phyloP scores from a whole-genome alignment of 306 rosid species.

The Glycyrrhiza uralensis region DNA sequence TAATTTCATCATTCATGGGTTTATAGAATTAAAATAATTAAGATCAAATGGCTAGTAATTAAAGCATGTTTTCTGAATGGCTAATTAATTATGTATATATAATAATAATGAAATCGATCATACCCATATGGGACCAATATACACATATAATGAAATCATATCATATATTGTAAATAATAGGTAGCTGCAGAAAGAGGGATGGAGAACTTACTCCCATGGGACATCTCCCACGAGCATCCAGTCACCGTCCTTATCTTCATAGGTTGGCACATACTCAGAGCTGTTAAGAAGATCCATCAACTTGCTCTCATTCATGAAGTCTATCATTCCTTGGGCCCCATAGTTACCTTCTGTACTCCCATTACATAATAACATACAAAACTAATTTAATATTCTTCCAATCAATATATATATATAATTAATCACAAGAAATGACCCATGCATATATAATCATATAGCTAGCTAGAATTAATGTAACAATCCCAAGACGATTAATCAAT shows the following conservation, averaged over 20 bases:
- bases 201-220: conserved; percentile 91
- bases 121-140: too few species aligned
- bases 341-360: conserved; percentile 56
- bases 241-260: conserved; percentile 99
- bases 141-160: too few species aligned
- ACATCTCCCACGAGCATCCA: conserved; percentile 99
- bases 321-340: conserved; percentile 99
- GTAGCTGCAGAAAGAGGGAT: conserved; percentile 10
- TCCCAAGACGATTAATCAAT: conserved; percentile 10
- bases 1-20: background rate
- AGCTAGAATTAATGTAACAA: conserved; percentile 26
- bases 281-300: conserved; percentile 99
- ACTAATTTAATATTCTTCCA: background rate
- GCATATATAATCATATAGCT: background rate
- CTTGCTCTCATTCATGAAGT: conserved; percentile 98
- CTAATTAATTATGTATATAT: too few species aligned
- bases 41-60: background rate
- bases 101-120: too few species aligned
- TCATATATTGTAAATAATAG: too few species aligned
- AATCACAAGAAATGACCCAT: background rate
- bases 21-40: background rate
- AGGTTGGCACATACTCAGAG: conserved; percentile 96
- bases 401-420: background rate
- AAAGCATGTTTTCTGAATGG: background rate
- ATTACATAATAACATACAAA: background rate